These are phyloP conservation scores for Mariannaea sp. DNA, from an alignment of 2,329 filamentous ascomycete species.

Conservation along the genomic window DNA sequence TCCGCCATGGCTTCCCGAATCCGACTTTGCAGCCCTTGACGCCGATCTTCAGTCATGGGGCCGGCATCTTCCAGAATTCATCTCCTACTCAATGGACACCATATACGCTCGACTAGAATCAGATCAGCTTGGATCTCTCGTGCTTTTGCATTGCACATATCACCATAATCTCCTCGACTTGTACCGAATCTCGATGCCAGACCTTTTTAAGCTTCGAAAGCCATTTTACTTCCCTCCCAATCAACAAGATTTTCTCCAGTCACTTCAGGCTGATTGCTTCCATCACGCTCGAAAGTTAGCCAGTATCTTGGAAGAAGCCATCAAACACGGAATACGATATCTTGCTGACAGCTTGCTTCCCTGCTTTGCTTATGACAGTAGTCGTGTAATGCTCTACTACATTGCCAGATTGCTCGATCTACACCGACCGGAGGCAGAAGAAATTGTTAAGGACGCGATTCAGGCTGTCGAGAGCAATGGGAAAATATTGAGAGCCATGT, in stretches of 20 bases:
- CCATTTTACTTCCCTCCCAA: conserved; percentile 48
- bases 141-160: conserved; percentile 53
- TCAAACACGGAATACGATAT: conserved; percentile 47
- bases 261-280: conserved; percentile 46
- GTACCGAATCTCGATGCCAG: conserved; percentile 52
- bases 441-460: conserved; percentile 46
- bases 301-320: conserved; percentile 46
- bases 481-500: conserved; percentile 44
- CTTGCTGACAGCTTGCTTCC: conserved; percentile 52
- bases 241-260: conserved; percentile 44
- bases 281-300: conserved; percentile 47
- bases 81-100: conserved; percentile 50
- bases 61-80: conserved; percentile 48
- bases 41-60: conserved; percentile 49
- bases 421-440: conserved; percentile 41
- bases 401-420: conserved; percentile 50
- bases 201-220: conserved; percentile 50
- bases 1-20: conserved; percentile 50
- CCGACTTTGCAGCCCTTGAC: conserved; percentile 49
- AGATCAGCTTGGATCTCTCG: conserved; percentile 51
- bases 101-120: conserved; percentile 54
- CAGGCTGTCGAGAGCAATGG: conserved; percentile 48
- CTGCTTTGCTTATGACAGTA: conserved; percentile 54
- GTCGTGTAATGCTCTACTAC: conserved; percentile 54
- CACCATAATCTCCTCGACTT: conserved; percentile 52